A percentile compares a stretch with the other conserved stretches of the same genome.
These are phyloP conservation scores for Aspergillus sp. DNA, from an alignment of 2,329 filamentous ascomycete species.

Conservation along the genomic window DNA sequence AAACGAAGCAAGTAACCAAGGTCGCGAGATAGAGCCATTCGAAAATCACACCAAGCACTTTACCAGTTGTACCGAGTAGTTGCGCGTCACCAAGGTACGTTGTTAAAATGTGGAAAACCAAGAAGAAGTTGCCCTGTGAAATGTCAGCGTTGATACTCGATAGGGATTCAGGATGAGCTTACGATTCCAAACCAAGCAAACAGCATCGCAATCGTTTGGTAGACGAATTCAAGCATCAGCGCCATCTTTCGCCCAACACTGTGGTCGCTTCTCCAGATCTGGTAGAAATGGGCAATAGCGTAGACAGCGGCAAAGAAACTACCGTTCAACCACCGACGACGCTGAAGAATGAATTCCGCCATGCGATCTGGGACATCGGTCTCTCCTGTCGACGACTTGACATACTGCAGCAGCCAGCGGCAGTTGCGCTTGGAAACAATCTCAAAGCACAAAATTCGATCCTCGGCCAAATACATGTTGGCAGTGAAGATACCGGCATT, in stretches of 20 bases:
- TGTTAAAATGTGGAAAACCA: conserved; percentile 96
- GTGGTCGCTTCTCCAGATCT: conserved; percentile 92
- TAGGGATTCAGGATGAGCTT: conserved; percentile 18
- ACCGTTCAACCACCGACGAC: conserved; percentile 95
- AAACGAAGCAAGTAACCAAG: conserved; percentile 88
- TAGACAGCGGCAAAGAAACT: conserved; percentile 98
- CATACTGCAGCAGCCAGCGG: conserved; percentile 95
- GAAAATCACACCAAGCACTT: conserved; percentile 81
- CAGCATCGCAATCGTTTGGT: conserved; percentile 92
- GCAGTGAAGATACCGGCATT: conserved; percentile 96
- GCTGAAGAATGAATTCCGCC: conserved; percentile 90
- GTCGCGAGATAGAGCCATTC: conserved; percentile 94
- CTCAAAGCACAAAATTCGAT: conserved; percentile 58
- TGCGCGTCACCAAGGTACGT: conserved; percentile 67
- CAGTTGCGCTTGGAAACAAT: conserved; percentile 96
- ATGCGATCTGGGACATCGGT: conserved; percentile 94
- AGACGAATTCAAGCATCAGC: conserved; percentile 88
- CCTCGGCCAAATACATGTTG: conserved; percentile 59
- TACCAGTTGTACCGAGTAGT: conserved; percentile 72
- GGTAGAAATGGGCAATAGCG: conserved; percentile 88
- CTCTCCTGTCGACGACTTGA: conserved; percentile 95
- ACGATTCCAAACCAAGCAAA: conserved; percentile 97
- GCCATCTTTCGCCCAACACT: conserved; percentile 80
- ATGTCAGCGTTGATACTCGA: conserved; percentile 6
- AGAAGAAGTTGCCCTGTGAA: conserved; percentile 80